phyloP scores from a whole-genome alignment of 2,329 filamentous ascomycete species.

The Xylaria digitata region DNA sequence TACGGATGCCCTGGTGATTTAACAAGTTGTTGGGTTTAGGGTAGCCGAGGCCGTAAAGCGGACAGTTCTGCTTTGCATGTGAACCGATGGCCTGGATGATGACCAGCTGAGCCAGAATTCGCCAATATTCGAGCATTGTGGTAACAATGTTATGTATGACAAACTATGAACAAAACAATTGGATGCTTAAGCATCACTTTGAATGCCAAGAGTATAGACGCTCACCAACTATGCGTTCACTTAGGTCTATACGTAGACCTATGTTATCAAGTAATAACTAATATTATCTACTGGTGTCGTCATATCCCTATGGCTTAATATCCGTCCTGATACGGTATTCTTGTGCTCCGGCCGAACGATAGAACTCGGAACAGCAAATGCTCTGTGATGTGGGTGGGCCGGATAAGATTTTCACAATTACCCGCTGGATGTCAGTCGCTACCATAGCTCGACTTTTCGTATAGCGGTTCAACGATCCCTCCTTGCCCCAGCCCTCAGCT shows the following conservation, averaged over 20 bases:
- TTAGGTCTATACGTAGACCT: neutral
- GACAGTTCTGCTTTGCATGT: conserved; percentile 48
- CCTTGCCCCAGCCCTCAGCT: no score
- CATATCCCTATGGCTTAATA: conserved; percentile 4
- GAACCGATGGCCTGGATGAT: conserved; percentile 3
- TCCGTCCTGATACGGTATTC: neutral
- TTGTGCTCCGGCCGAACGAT: neutral
- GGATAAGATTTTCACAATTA: conserved; percentile 31
- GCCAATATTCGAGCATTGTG: conserved; percentile 22
- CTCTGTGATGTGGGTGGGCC: conserved; percentile 2
- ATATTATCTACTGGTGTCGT: neutral
- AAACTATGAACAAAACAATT: neutral
- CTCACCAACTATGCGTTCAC: neutral
- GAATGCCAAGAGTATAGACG: conserved; percentile 14
- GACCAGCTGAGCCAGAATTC: conserved; percentile 14
- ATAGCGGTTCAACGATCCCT: neutral
- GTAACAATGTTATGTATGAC: neutral
- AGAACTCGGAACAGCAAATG: neutral
- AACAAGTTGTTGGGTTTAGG: conserved; percentile 47
- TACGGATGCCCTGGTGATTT: conserved; percentile 36
- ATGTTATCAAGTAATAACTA: neutral
- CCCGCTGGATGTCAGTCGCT: conserved; percentile 8
- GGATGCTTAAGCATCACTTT: conserved; percentile 11
- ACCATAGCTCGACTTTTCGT: neutral
- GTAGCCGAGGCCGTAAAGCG: conserved; percentile 49